phyloP scores from a whole-genome alignment of 2,329 filamentous ascomycete species.

The Epichloe sibirici region DNA sequence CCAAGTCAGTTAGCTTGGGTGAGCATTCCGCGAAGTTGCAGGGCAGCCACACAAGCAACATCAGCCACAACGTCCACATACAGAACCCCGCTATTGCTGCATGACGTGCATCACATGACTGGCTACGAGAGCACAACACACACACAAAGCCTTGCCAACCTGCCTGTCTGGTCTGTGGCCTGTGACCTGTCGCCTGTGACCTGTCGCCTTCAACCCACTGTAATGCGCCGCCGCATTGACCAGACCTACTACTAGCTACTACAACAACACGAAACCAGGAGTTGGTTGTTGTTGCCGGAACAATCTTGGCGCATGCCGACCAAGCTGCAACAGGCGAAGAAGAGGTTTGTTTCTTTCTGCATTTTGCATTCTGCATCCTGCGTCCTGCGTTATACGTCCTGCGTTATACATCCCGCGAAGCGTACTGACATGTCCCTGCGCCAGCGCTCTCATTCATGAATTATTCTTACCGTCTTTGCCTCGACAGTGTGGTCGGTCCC shows the following conservation, averaged over 20 bases:
- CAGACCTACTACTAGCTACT: no score
- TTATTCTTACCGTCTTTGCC: not conserved
- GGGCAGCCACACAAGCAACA: not conserved
- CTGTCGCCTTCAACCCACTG: no score
- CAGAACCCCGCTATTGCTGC: not conserved
- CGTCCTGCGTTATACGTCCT: not conserved
- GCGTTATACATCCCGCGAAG: not conserved
- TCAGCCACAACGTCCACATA: not conserved
- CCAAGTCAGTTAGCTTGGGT: no score
- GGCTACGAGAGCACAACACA: not conserved
- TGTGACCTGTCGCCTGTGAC: no score
- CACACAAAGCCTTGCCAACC: not conserved
- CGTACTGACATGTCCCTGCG: not conserved
- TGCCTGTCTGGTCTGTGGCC: no score
- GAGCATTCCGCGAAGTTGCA: not conserved
- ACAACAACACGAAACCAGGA: no score
- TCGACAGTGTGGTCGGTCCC: no score
- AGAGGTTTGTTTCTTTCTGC: not conserved
- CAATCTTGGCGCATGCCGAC: not conserved
- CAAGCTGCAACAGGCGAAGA: not conserved
- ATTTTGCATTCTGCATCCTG: not conserved
- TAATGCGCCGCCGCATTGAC: no score
- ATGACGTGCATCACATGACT: slow-evolving; percentile 3
- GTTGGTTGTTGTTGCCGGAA: not conserved
- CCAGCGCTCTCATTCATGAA: no score